Percentiles rank a stretch among this genome's conserved stretches.
phyloP scores from a whole-genome alignment of 805 yeast species.

The Nakazawaea ambrosiae region DNA sequence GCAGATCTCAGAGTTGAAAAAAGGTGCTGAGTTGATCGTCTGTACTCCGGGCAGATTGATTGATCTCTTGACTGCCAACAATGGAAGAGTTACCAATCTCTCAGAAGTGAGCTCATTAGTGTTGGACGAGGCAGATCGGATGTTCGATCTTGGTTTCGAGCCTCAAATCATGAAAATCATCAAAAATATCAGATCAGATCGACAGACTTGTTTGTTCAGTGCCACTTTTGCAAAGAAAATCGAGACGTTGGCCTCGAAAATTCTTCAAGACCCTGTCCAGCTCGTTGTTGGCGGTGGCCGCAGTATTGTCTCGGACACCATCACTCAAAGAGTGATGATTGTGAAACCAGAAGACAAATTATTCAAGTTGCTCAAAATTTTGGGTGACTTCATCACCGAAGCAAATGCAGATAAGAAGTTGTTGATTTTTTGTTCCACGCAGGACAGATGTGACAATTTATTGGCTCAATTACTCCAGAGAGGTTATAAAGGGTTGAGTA shows the following conservation, averaged over 20 bases:
- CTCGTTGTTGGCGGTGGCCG: constrained; percentile 68
- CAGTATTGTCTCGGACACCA: constrained; percentile 75
- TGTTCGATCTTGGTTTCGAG: constrained; percentile 96
- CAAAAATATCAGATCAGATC: constrained; percentile 71
- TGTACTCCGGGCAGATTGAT: constrained; percentile 96
- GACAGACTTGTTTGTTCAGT: constrained; percentile 85
- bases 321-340: constrained; percentile 64
- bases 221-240: constrained; percentile 88
- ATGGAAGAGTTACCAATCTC: constrained; percentile 68
- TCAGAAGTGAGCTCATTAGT: constrained; percentile 73
- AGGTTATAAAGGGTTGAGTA: constrained; percentile 54
- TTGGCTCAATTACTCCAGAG: constrained; percentile 42
- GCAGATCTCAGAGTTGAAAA: constrained; percentile 75
- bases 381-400: constrained; percentile 39
- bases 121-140: constrained; percentile 91
- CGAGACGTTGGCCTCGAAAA: constrained; percentile 64
- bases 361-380: constrained; percentile 39
- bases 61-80: constrained; percentile 77
- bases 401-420: constrained; percentile 37
- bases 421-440: constrained; percentile 82
- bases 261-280: constrained; percentile 60
- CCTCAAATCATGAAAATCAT: constrained; percentile 87
- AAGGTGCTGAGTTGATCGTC: constrained; percentile 73
- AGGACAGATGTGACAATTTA: constrained; percentile 74
- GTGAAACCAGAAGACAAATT: constrained; percentile 53